phyloP scores from a whole-genome alignment of 495 filamentous ascomycete genomes.

The Aspergillus steynii region DNA sequence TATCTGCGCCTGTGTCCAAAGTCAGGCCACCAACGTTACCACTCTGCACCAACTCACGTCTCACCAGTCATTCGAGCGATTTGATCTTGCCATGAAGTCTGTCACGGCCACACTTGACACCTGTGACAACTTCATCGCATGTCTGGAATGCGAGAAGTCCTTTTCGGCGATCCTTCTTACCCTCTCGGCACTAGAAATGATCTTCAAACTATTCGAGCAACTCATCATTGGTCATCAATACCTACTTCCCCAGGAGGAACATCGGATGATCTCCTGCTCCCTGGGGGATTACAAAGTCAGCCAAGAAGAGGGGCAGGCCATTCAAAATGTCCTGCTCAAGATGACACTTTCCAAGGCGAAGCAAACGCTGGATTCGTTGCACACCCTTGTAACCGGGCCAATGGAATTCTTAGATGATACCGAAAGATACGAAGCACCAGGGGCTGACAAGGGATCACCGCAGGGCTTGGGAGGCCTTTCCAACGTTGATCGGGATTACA shows the following conservation, averaged over 20 bases:
- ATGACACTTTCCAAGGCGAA: not conserved
- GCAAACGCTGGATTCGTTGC: not conserved
- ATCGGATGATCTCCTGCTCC: not conserved
- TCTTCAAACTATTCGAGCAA: not conserved
- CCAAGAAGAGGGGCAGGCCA: not conserved
- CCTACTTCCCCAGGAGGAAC: not conserved
- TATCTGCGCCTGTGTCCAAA: not conserved
- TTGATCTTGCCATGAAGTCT: not conserved
- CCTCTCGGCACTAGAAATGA: not conserved
- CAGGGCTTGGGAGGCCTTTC: not conserved
- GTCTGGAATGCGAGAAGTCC: not conserved
- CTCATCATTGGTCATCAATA: not conserved
- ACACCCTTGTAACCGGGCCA: not conserved
- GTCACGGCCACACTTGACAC: not conserved
- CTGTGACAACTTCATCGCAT: not conserved
- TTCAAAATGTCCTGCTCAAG: not conserved
- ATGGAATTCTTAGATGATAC: not conserved
- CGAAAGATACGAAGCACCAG: not conserved
- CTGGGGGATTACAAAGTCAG: not conserved
- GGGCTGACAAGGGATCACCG: not conserved
- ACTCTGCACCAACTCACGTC: not conserved
- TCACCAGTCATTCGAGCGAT: not conserved
- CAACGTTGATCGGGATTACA: not conserved
- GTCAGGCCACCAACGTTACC: not conserved
- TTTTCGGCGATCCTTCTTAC: not conserved